Percentiles rank a stretch among this genome's conserved stretches.
phyloP scores from a whole-genome alignment of 75 land plant genomes.

The Selaginella moellendorffii region DNA sequence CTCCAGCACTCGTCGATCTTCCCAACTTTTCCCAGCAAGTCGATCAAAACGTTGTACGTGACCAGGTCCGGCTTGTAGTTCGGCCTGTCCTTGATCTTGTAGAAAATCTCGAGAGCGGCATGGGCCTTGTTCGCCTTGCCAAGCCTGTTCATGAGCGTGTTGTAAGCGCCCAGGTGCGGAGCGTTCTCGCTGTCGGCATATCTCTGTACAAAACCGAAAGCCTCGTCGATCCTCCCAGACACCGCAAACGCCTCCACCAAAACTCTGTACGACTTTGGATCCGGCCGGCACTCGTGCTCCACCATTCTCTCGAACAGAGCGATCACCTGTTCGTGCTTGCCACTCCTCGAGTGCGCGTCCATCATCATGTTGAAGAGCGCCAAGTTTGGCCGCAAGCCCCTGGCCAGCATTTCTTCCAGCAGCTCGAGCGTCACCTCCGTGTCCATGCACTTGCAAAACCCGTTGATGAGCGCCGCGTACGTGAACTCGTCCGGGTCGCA shows the following conservation, averaged over 20 bases:
- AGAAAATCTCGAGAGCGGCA: background rate
- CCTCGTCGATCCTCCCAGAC: background rate
- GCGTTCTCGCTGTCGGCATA: background rate
- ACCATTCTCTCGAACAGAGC: slow-evolving; percentile 4
- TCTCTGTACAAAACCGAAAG: background rate
- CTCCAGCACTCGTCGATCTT: background rate
- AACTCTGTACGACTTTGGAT: background rate
- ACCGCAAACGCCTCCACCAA: background rate
- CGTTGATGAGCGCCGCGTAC: background rate
- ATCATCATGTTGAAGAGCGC: background rate
- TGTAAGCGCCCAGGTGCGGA: background rate
- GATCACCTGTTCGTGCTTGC: background rate
- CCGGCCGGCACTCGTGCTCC: background rate
- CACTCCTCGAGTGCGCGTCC: background rate
- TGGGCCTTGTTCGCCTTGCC: background rate
- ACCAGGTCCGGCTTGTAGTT: background rate
- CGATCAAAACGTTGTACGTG: slow-evolving; percentile 1
- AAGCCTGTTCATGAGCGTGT: background rate
- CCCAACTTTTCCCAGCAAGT: background rate
- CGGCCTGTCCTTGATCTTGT: background rate
- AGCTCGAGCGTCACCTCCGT: background rate
- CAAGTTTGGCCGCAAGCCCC: background rate
- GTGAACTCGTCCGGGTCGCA: slow-evolving; percentile 1
- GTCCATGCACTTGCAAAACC: background rate
- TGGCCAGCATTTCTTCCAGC: background rate